Evolutionary conservation across 352 stramenopile genomes (phyloP).

Genomic region (Albugo laibachii): DNA sequence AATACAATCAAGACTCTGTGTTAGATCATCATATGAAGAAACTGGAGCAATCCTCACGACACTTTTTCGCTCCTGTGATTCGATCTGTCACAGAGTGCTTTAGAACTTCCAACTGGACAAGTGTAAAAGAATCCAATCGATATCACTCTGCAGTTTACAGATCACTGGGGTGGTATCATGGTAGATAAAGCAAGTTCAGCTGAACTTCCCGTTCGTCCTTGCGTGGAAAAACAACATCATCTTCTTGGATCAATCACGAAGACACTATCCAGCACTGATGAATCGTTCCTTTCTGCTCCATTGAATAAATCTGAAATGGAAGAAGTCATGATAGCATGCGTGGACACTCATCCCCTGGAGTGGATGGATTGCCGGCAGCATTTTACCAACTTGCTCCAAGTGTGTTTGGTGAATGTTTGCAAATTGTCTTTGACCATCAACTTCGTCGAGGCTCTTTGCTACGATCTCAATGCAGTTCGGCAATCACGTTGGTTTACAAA

Average conservation of each 20-base stretch:
- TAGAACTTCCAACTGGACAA: not conserved
- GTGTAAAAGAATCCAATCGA: conserved; percentile 4
- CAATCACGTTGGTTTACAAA: conserved; percentile 9
- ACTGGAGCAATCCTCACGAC: conserved; percentile 1
- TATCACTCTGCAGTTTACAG: conserved; percentile 3
- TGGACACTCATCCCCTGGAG: not conserved
- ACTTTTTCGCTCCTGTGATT: conserved; percentile 5
- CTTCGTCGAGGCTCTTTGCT: conserved; percentile 7
- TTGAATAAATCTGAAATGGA: not conserved
- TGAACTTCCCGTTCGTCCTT: not conserved
- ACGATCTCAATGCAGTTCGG: conserved; percentile 6
- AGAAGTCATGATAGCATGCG: not conserved
- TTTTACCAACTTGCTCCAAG: conserved; percentile 11
- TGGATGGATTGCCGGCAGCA: conserved; percentile 5
- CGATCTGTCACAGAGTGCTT: not conserved
- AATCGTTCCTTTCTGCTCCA: not conserved
- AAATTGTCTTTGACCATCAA: conserved; percentile 9
- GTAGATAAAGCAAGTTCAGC: conserved; percentile 1
- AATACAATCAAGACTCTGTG: conserved; percentile 7
- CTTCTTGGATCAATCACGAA: not conserved
- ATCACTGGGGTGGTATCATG: conserved; percentile 6
- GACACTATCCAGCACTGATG: not conserved
- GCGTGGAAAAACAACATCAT: not conserved
- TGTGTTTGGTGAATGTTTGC: conserved; percentile 9
- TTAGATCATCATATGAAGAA: conserved; percentile 3